Evolutionary conservation across 169 alveolate species (phyloP), one percentile per base, ranked within the genome.

Genomic region (Cryptosporidium tyzzeri): DNA sequence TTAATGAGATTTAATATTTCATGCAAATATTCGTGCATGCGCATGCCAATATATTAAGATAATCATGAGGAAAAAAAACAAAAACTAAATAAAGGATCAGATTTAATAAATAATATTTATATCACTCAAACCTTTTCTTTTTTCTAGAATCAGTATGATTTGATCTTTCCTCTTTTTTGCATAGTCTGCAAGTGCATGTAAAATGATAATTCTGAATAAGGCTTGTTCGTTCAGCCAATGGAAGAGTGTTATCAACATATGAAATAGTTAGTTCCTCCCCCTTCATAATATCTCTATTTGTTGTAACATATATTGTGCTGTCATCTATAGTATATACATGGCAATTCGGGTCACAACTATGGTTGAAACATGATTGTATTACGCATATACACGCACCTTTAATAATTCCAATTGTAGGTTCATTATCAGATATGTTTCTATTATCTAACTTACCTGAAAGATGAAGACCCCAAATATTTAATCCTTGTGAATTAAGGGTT

Each of bases 341-440:
- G 70, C 94, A 91, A 51, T 87, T 91, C 29, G 94, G 94, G 39
- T 39, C 75, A 75, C 94, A 91, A 71, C 94, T 91, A 89, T 91
- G 94, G 48, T 91, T 91, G 69, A 84, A 91, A 70, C 94, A 91
- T 12, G 94, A 71, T 69, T 91, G 94, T 62, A 91, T 84, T 58
- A 73, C 62, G 62, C 87, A 91, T 29, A 91, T 65, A 31, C 94
- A 91, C 12, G 93, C 94, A 18, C 91, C 94, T 55, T 85, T 75
- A 29, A 91, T 59, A 18, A 91, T 21, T 69, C 51, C 48, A 51
- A 61, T 75, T 5, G 69, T 16, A 69, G 59, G 70, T 1, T 68
- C 68, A 33, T 37, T 6, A 5, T 80, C 62, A 3, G 91, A 23
- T 12, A 45, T 23, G 14, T 12, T 41, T 41, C 16, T 1, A 12